A percentile compares a stretch with the other conserved stretches of the same genome.
Conservation (phyloP, 805 yeast genomes). For the Schizosaccharomyces lindneri region DNA sequence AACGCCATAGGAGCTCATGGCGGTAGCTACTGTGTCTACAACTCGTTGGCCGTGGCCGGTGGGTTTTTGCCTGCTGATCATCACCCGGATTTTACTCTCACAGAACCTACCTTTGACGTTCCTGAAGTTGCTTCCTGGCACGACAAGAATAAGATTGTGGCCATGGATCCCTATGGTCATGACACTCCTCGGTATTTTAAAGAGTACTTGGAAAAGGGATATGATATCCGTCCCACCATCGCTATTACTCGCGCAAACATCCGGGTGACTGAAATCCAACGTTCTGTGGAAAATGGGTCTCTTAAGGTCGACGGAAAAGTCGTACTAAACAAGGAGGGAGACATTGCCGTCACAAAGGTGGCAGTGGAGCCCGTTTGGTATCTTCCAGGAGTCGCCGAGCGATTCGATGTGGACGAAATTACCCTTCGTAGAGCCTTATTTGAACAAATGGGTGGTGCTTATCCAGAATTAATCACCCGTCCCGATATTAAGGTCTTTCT, state of each 20-base stretch:
- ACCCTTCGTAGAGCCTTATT: conserved; percentile 35
- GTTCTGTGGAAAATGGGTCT: conserved; percentile 29
- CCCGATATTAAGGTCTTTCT: conserved; percentile 40
- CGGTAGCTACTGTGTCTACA: conserved; percentile 31
- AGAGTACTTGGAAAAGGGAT: conserved; percentile 16
- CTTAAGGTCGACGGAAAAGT: conserved; percentile 33
- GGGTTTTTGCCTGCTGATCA: conserved; percentile 28
- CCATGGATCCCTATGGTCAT: conserved; percentile 46
- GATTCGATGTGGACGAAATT: conserved; percentile 30
- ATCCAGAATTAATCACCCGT: conserved; percentile 42
- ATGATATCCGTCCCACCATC: conserved; percentile 38
- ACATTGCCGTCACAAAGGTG: conserved; percentile 33
- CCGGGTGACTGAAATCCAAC: conserved; percentile 33
- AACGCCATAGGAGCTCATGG: conserved; percentile 18
- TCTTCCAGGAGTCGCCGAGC: conserved; percentile 41
- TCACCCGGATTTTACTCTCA: conserved; percentile 34
- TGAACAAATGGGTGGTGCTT: conserved; percentile 48
- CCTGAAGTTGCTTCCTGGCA: conserved; percentile 34
- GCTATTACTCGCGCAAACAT: conserved; percentile 43
- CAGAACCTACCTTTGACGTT: conserved; percentile 35
- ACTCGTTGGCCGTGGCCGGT: conserved; percentile 39
- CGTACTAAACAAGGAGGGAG: conserved; percentile 35
- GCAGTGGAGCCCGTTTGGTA: conserved; percentile 55
- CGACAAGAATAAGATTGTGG: conserved; percentile 29
- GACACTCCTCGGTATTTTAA: conserved; percentile 34